Evolutionary conservation across 495 filamentous ascomycete genomes (phyloP), one percentile per base, ranked within the genome.

Genomic region (Lasiosphaeris hirsuta): DNA sequence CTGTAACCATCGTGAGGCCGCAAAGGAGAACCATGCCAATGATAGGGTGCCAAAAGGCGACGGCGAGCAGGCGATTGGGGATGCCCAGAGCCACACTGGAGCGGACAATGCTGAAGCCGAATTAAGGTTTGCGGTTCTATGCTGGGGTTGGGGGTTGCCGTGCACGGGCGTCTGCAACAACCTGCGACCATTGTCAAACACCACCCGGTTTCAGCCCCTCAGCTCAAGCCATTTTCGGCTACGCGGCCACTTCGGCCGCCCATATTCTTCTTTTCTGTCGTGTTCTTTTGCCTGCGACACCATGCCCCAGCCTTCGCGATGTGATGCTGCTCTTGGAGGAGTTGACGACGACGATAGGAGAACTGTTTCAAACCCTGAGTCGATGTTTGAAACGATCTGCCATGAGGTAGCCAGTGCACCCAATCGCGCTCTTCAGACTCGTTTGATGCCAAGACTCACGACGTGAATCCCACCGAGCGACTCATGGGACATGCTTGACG

Each of bases 161-260:
- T 40, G 52, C 60, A 58, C 61, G 49, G 59, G 37, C 44, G 33
- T 51, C 40, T 65, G 59, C 57, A 44, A 51, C 62, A 62, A 51
- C 47, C 60, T 69, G 60, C 57, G 64, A 70, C 67, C 57, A 41
- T 58, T 57, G 40, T 65, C 64, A 67, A 68, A 70, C 67, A 43
- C 14, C 23, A 47, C 49, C 49, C 15, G 39, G 67, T 70, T 70
- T 70, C 67, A 69, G 45, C 55, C 47, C 46, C 55, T 42, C 43
- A 45, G 10, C 35, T 17, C 43, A 17, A 30, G 43, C 43, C 43
- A 45, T 45, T 23, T 52, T 62, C 45, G 51, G 45, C 38, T 52
- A 10, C 23, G 5, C 23, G 23, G 23, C 23, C 23, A 30, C 2
- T 30, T 30, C 23, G 5, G 5, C 23, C 2, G 23, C 23, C 23